Conservation (phyloP, 768 basidiomycete genomes). For the Lepiota venenata region DNA sequence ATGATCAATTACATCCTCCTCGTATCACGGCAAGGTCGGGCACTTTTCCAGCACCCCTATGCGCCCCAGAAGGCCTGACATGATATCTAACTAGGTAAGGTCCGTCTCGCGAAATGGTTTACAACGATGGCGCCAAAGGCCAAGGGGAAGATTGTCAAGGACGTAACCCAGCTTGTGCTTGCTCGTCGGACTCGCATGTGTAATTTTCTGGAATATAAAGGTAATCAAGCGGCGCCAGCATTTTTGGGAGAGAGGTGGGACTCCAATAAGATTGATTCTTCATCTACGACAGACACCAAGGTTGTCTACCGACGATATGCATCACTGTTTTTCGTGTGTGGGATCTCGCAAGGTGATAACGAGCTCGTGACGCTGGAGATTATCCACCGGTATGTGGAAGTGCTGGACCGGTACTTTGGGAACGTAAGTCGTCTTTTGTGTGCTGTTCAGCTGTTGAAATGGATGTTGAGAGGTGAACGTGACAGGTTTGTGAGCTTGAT, state of each 20-base stretch:
- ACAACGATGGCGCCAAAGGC: constrained; percentile 86
- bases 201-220: constrained; percentile 99
- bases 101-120: constrained; percentile 98
- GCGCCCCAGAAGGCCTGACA: background rate
- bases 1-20: constrained; percentile 99
- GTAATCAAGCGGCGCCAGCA: constrained; percentile 38
- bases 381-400: constrained; percentile 94
- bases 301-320: constrained; percentile 97
- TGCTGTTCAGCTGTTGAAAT: constrained; percentile 53
- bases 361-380: constrained; percentile 93
- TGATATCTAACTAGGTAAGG: constrained; percentile 64
- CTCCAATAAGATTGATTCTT: background rate
- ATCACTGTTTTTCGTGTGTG: constrained; percentile 94
- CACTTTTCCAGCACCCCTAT: constrained; percentile 9
- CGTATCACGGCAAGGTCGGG: constrained; percentile 90
- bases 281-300: constrained; percentile 58
- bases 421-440: constrained; percentile 55
- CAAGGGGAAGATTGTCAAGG: constrained; percentile 97
- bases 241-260: background rate
- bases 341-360: constrained; percentile 84
- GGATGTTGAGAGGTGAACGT: constrained; percentile 81
- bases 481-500: constrained; percentile 89
- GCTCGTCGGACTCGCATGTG: constrained; percentile 97
- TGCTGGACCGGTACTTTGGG: constrained; percentile 90
- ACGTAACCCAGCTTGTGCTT: constrained; percentile 96